Conservation (phyloP, 2,329 filamentous ascomycete genomes). For the Talaromyces atroroseus region DNA sequence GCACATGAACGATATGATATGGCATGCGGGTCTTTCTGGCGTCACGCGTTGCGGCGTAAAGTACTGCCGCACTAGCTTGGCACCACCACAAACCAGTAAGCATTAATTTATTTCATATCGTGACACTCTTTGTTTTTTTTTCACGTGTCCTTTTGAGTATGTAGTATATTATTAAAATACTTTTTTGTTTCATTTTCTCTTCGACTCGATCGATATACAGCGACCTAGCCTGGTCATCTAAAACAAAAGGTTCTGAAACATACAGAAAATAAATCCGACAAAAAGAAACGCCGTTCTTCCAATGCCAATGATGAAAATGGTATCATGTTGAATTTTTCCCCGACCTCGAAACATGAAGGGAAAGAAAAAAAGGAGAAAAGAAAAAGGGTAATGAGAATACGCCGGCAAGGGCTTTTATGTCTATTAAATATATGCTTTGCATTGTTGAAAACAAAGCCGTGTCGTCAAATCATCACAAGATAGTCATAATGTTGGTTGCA, state of each 20-base stretch:
- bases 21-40: slow-evolving; percentile 7
- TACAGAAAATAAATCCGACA: background rate
- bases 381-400: slow-evolving; percentile 16
- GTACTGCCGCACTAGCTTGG: background rate
- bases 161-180: background rate
- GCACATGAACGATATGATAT: background rate
- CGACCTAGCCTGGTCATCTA: background rate
- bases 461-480: slow-evolving; percentile 40
- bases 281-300: slow-evolving; percentile 36
- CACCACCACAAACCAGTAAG: no score
- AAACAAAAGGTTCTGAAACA: slow-evolving; percentile 32
- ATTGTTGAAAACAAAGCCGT: slow-evolving; percentile 48
- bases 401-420: slow-evolving; percentile 23
- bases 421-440: slow-evolving; percentile 40
- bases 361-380: slow-evolving; percentile 37
- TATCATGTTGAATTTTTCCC: slow-evolving; percentile 46
- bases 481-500: slow-evolving; percentile 6
- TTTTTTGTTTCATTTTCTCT: background rate
- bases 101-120: no score
- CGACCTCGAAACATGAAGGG: slow-evolving; percentile 30
- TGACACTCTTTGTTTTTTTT: background rate
- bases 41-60: slow-evolving; percentile 10
- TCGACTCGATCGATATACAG: background rate
- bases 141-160: background rate
- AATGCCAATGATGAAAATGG: slow-evolving; percentile 39